Evolutionary conservation across 441 rosid species (phyloP).

Genomic region (Jatropha multifida): DNA sequence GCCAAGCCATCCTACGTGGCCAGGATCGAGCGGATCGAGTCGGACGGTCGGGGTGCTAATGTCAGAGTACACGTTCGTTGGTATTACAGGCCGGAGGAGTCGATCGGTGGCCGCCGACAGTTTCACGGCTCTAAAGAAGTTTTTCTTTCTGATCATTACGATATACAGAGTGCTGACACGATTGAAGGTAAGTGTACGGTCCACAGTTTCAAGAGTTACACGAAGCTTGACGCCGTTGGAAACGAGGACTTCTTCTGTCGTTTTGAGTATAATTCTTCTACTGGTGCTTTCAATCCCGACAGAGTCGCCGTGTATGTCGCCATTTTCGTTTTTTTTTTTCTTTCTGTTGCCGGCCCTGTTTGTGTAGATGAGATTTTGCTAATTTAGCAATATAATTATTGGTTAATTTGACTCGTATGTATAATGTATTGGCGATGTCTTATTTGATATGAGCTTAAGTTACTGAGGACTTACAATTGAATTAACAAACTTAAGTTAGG

Average conservation of each 20-base stretch:
- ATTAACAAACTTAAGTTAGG: neutral
- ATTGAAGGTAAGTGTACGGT: slow-evolving; percentile 93
- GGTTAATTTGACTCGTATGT: neutral
- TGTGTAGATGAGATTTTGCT: neutral
- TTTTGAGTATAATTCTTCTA: slow-evolving; percentile 85
- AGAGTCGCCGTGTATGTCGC: slow-evolving; percentile 86
- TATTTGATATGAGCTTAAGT: neutral
- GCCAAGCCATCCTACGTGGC: slow-evolving; percentile 91
- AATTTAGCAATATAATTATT: neutral
- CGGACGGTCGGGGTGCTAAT: slow-evolving; percentile 74
- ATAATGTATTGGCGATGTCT: neutral
- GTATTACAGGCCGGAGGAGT: slow-evolving; percentile 98
- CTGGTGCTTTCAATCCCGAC: slow-evolving; percentile 90
- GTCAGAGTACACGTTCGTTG: slow-evolving; percentile 79
- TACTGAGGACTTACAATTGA: neutral
- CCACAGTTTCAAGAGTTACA: slow-evolving; percentile 81
- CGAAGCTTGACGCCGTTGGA: slow-evolving; percentile 81
- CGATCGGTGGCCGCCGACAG: slow-evolving; percentile 89
- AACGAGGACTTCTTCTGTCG: slow-evolving; percentile 97
- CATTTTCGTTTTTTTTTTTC: neutral
- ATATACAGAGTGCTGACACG: slow-evolving; percentile 85
- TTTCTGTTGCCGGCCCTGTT: neutral
- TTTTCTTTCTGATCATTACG: slow-evolving; percentile 85
- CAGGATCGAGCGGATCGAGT: slow-evolving; percentile 79
- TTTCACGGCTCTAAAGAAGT: slow-evolving; percentile 97